Conservation (phyloP, 139 green algal species). For the Monoraphidium neglectum region DNA sequence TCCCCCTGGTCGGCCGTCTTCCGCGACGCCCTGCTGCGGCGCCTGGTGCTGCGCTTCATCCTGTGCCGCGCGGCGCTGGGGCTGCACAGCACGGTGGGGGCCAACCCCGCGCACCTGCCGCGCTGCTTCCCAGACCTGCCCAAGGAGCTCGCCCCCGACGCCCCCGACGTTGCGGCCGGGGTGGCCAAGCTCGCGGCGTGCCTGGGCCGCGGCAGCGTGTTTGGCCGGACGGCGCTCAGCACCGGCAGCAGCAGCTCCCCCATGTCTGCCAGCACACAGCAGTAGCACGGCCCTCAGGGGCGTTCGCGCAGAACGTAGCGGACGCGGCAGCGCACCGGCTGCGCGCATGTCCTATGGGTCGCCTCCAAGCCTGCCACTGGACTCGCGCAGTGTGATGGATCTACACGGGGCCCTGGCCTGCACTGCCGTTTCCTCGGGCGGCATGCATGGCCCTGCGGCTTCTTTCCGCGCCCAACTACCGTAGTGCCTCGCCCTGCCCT, state of each 20-base stretch:
- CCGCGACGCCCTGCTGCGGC: conserved; percentile 39
- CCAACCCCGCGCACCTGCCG: conserved; percentile 19
- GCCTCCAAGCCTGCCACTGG: too few relatives aligned
- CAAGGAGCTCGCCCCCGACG: conserved; percentile 21
- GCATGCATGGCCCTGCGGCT: too few relatives aligned
- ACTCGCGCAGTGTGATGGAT: too few relatives aligned
- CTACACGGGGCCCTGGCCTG: too few relatives aligned
- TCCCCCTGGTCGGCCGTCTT: conserved; percentile 23
- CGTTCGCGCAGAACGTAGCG: too few relatives aligned
- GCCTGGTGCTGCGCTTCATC: conserved; percentile 47
- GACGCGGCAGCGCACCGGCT: too few relatives aligned
- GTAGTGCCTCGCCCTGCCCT: too few relatives aligned
- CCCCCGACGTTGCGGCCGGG: conserved; percentile 28
- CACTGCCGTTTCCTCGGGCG: too few relatives aligned
- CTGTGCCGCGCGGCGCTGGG: conserved; percentile 41
- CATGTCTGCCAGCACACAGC: conserved; percentile 8
- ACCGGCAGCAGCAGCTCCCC: conserved; percentile 23
- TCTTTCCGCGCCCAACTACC: too few relatives aligned
- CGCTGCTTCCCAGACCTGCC: conserved; percentile 42
- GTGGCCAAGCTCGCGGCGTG: conserved; percentile 21
- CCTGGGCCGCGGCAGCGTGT: conserved; percentile 14
- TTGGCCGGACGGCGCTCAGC: conserved; percentile 20
- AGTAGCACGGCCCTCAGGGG: background rate
- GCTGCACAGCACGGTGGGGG: conserved; percentile 26
- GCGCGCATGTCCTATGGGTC: too few relatives aligned